Conservation (phyloP, 108 stramenopile species). For the Epithemia pelagica region DNA sequence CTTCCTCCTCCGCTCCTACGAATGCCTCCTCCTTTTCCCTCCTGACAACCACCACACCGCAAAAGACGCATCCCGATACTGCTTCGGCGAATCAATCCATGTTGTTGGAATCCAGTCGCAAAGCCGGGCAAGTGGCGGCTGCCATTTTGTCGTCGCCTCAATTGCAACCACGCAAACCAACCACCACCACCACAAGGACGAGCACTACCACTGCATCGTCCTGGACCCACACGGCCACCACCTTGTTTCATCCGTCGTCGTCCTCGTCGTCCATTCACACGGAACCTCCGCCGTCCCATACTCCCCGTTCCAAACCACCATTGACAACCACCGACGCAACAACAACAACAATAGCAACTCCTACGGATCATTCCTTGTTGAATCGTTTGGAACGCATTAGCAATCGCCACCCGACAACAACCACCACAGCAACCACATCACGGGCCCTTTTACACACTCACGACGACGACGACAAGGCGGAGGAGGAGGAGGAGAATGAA, state of each 20-base stretch:
- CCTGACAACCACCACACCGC: too few relatives aligned
- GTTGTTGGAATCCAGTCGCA: too few relatives aligned
- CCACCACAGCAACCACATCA: too few relatives aligned
- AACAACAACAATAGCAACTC: neutral
- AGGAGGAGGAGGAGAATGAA: neutral
- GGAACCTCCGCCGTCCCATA: neutral
- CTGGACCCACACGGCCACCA: neutral
- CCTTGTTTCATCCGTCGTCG: neutral
- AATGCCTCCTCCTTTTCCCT: too few relatives aligned
- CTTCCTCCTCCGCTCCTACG: neutral
- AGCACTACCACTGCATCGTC: neutral
- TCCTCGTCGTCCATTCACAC: neutral
- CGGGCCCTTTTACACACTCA: neutral
- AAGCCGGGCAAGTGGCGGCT: too few relatives aligned
- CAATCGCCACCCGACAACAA: neutral
- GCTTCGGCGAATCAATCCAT: too few relatives aligned
- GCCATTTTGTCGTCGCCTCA: neutral
- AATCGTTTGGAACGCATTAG: neutral
- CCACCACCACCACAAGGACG: neutral
- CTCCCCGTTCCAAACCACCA: too few relatives aligned
- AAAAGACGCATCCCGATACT: too few relatives aligned
- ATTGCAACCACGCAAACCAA: neutral
- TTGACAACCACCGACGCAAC: neutral
- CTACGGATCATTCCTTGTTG: too few relatives aligned
- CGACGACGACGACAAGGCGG: neutral